Evolutionary conservation across 2,329 filamentous ascomycete genomes (phyloP).

Genomic region (Monosporascus sp.): DNA sequence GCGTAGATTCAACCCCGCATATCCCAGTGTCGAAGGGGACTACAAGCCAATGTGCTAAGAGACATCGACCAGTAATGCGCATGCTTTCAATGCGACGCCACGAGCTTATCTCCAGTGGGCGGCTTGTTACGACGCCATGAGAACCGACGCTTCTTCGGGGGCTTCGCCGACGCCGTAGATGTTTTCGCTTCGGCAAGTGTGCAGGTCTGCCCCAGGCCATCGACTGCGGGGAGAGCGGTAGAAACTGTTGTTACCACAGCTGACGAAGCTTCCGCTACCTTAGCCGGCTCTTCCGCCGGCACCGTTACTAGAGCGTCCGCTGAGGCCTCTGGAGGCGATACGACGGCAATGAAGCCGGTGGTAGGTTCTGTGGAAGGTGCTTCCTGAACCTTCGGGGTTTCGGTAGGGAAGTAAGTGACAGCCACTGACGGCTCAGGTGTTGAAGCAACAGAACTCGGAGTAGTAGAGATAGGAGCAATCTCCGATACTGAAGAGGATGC

Average conservation of each 20-base stretch:
- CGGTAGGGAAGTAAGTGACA: not conserved
- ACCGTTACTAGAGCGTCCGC: not conserved
- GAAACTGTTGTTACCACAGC: not conserved
- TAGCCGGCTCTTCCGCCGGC: not conserved
- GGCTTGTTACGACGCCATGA: not conserved
- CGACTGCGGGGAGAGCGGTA: not conserved
- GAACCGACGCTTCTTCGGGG: not conserved
- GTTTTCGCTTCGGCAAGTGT: no score
- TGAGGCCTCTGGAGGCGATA: not conserved
- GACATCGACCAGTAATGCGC: not conserved
- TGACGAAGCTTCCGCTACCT: not conserved
- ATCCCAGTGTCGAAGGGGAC: no score
- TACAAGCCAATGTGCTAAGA: not conserved
- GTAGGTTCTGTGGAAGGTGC: not conserved
- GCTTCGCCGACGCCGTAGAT: not conserved
- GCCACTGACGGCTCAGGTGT: conserved; percentile 6
- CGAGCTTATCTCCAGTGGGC: not conserved
- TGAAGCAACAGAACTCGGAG: conserved; percentile 13
- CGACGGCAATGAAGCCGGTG: not conserved
- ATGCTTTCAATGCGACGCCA: not conserved
- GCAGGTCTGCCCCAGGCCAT: not conserved
- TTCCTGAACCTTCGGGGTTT: not conserved
- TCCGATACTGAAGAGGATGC: conserved; percentile 21
- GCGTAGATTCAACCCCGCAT: no score
- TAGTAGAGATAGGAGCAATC: conserved; percentile 18